These are phyloP conservation scores for Ambrosia trifida DNA, from an alignment of 129 eudicot species.

Conservation along the genomic window DNA sequence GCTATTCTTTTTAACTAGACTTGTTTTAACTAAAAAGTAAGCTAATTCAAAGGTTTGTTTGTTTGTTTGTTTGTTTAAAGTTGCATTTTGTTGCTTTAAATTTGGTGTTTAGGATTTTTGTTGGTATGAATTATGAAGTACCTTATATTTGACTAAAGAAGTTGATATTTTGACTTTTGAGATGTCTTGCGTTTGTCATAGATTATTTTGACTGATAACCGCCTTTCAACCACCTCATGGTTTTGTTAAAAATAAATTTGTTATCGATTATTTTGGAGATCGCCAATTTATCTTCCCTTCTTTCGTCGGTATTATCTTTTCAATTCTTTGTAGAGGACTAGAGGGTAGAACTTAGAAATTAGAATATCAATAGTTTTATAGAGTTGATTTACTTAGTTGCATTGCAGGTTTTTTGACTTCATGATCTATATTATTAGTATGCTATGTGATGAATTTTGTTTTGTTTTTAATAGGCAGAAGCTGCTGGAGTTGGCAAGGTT, in stretches of 20 bases:
- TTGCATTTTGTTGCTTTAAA: conserved; percentile 21
- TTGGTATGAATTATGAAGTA: background rate
- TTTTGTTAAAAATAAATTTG: background rate
- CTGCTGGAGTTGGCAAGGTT: conserved; percentile 96
- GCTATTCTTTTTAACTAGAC: conserved; percentile 24
- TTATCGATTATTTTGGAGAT: background rate
- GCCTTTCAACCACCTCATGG: conserved; percentile 5
- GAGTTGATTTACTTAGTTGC: conserved; percentile 8
- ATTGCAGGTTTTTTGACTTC: background rate
- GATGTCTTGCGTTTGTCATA: conserved; percentile 14
- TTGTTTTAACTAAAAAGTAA: background rate
- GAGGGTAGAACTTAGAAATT: background rate
- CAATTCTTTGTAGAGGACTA: background rate
- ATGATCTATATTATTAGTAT: conserved; percentile 12
- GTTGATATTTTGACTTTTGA: conserved; percentile 5
- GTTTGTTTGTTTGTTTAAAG: conserved; percentile 7
- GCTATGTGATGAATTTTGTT: background rate
- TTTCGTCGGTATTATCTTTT: background rate
- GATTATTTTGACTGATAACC: conserved; percentile 23
- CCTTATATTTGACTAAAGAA: background rate
- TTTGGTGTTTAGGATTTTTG: background rate
- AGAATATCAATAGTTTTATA: background rate
- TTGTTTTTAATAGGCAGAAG: conserved; percentile 68
- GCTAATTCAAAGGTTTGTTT: conserved; percentile 16
- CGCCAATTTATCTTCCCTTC: background rate